These are phyloP conservation scores for Pseudogymnoascus sp. DNA, from an alignment of 2,329 filamentous ascomycete species.

Conservation along the genomic window DNA sequence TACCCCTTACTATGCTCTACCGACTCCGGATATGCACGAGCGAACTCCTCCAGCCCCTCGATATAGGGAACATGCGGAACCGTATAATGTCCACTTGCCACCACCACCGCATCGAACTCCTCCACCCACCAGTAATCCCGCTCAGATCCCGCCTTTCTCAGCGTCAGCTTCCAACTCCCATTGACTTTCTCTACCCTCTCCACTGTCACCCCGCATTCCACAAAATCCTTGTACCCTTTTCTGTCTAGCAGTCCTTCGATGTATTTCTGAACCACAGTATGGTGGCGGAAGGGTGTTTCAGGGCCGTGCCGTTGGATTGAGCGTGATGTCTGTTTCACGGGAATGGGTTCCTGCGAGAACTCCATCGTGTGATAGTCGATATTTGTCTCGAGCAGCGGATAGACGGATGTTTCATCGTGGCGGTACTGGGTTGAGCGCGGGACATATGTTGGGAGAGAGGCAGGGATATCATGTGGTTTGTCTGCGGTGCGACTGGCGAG, in stretches of 20 bases:
- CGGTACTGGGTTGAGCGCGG: conserved; percentile 37
- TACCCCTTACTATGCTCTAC: conserved; percentile 69
- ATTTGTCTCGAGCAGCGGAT: conserved; percentile 58
- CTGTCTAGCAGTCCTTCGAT: conserved; percentile 43
- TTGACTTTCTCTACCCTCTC: conserved; percentile 46
- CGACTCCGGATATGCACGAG: conserved; percentile 41
- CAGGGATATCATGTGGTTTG: conserved; percentile 38
- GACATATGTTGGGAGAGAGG: conserved; percentile 38
- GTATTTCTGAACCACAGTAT: conserved; percentile 48
- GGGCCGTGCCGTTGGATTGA: conserved; percentile 43
- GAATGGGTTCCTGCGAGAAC: conserved; percentile 49
- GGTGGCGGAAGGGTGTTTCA: conserved; percentile 54
- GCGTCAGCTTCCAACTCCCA: conserved; percentile 43
- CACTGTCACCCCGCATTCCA: conserved; percentile 52
- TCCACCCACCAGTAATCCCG: conserved; percentile 56
- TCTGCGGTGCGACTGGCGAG: conserved; percentile 44
- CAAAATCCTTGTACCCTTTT: conserved; percentile 43
- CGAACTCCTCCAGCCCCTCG: conserved; percentile 49
- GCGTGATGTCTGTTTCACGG: conserved; percentile 33
- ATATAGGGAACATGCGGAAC: conserved; percentile 55
- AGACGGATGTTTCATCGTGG: conserved; percentile 51
- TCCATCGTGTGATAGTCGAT: conserved; percentile 52
- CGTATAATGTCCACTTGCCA: conserved; percentile 60
- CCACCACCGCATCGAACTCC: conserved; percentile 56
- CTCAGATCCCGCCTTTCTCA: conserved; percentile 36